Conservation (phyloP, 352 stramenopile genomes). For the Phytophthora agathidicida region DNA sequence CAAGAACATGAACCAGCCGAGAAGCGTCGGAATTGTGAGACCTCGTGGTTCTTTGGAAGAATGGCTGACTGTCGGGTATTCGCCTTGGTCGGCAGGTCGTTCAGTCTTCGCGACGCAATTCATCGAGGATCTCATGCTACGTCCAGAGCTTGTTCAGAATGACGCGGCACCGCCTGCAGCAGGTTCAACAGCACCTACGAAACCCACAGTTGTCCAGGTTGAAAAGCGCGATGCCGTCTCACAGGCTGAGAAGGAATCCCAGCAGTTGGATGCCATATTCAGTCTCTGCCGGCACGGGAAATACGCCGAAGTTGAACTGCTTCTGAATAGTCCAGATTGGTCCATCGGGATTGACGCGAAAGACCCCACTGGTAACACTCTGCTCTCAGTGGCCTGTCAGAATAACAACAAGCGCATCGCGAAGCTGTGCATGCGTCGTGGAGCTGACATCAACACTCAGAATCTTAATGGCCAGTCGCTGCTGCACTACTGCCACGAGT, state of each 20-base stretch:
- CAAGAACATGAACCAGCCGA: conserved; percentile 87
- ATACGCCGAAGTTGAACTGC: conserved; percentile 86
- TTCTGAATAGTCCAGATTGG: conserved; percentile 92
- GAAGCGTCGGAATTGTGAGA: conserved; percentile 87
- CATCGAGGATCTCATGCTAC: conserved; percentile 66
- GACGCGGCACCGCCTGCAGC: neutral
- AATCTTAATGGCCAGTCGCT: conserved; percentile 94
- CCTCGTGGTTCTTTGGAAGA: conserved; percentile 86
- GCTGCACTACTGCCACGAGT: conserved; percentile 94
- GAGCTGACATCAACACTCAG: conserved; percentile 93
- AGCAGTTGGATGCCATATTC: conserved; percentile 92
- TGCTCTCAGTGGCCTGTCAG: conserved; percentile 94
- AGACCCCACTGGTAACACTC: conserved; percentile 92
- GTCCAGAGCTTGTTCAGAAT: conserved; percentile 50
- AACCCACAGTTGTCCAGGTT: conserved; percentile 17
- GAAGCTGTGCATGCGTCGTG: conserved; percentile 93
- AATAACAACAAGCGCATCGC: conserved; percentile 97
- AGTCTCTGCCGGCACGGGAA: conserved; percentile 91
- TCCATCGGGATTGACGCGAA: conserved; percentile 91
- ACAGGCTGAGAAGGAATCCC: conserved; percentile 80
- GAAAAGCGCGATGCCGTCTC: conserved; percentile 79
- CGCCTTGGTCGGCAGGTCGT: conserved; percentile 90
- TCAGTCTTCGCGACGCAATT: conserved; percentile 68
- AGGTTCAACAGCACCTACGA: neutral
- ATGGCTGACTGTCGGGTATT: conserved; percentile 91